Percentiles rank a stretch among this genome's conserved stretches.
These are phyloP conservation scores for Secale cereale DNA, from an alignment of 176 grass and related monocot genomes.

Conservation along the genomic window DNA sequence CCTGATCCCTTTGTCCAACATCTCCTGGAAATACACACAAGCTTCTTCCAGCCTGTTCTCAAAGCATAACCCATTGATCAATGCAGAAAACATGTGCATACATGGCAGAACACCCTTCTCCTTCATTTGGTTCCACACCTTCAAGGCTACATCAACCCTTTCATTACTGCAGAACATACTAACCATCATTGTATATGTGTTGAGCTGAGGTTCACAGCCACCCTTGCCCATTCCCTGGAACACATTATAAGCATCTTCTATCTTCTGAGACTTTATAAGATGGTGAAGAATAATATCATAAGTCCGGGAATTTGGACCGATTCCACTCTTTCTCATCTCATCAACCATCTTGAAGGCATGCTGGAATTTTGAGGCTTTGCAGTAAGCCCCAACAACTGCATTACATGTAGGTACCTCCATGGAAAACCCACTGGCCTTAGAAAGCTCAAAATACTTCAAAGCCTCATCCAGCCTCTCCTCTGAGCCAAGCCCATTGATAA, in stretches of 20 bases:
- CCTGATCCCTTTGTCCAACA: conserved; percentile 10
- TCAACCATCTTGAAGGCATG: conserved; percentile 64
- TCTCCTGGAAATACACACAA: conserved; percentile 42
- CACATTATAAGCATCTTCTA: conserved; percentile 47
- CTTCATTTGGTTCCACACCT: conserved; percentile 70
- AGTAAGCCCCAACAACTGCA: conserved; percentile 66
- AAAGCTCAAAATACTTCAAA: conserved; percentile 66
- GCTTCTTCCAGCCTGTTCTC: conserved; percentile 75
- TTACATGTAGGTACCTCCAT: conserved; percentile 68
- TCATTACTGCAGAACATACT: conserved; percentile 55
- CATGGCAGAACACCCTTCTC: conserved; percentile 62
- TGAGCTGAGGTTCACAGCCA: conserved; percentile 54
- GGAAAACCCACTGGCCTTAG: conserved; percentile 52
- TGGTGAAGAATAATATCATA: conserved; percentile 61
- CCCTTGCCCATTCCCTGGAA: conserved; percentile 50
- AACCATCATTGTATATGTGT: conserved; percentile 74
- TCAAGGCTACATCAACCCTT: conserved; percentile 77
- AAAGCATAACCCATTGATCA: conserved; percentile 62
- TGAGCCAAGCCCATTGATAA: conserved; percentile 63
- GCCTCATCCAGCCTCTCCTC: conserved; percentile 56
- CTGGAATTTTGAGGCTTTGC: conserved; percentile 48
- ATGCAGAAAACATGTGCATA: conserved; percentile 68
- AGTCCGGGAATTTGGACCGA: conserved; percentile 59
- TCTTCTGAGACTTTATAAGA: conserved; percentile 52
- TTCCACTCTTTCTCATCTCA: conserved; percentile 56